Evolutionary conservation across 345 rosid genomes (phyloP).

Genomic region (Odontarrhena argentea): DNA sequence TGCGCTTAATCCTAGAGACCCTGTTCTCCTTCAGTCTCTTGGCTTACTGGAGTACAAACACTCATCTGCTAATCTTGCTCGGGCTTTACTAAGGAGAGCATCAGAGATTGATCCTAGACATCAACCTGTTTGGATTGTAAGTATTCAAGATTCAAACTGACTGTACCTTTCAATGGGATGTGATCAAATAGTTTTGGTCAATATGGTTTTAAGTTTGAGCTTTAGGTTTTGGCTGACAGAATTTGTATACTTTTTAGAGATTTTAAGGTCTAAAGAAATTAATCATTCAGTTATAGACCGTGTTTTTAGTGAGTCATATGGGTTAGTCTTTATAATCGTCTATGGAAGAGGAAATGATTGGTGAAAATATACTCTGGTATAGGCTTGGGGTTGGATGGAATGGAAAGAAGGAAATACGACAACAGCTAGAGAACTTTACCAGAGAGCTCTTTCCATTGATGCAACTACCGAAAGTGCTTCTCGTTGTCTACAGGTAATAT

Average conservation of each 20-base stretch:
- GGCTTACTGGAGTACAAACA: slow-evolving; percentile 85
- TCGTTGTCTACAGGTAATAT: slow-evolving; percentile 81
- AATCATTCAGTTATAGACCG: not conserved
- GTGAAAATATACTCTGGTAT: slow-evolving; percentile 31
- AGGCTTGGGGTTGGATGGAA: slow-evolving; percentile 99
- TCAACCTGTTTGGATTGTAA: slow-evolving; percentile 98
- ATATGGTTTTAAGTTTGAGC: not conserved
- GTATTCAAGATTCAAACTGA: slow-evolving; percentile 29
- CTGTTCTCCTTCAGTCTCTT: slow-evolving; percentile 95
- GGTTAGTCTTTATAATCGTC: slow-evolving; percentile 18
- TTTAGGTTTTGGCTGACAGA: not conserved
- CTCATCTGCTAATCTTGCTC: slow-evolving; percentile 74
- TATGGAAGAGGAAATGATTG: slow-evolving; percentile 25
- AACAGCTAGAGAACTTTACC: slow-evolving; percentile 80
- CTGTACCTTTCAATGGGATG: not conserved
- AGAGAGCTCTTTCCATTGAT: slow-evolving; percentile 72
- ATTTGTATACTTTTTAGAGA: not conserved
- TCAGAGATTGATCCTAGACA: slow-evolving; percentile 82
- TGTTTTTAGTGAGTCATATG: slow-evolving; percentile 14
- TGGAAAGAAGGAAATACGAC: slow-evolving; percentile 94
- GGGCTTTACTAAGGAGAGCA: slow-evolving; percentile 76
- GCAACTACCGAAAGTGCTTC: slow-evolving; percentile 84
- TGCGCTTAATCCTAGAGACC: slow-evolving; percentile 87
- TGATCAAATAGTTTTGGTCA: slow-evolving; percentile 3
- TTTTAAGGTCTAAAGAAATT: slow-evolving; percentile 14